Base-by-base conservation (phyloP, 2,329 filamentous ascomycete genomes). In the Dichotomopilus funicola region DNA sequence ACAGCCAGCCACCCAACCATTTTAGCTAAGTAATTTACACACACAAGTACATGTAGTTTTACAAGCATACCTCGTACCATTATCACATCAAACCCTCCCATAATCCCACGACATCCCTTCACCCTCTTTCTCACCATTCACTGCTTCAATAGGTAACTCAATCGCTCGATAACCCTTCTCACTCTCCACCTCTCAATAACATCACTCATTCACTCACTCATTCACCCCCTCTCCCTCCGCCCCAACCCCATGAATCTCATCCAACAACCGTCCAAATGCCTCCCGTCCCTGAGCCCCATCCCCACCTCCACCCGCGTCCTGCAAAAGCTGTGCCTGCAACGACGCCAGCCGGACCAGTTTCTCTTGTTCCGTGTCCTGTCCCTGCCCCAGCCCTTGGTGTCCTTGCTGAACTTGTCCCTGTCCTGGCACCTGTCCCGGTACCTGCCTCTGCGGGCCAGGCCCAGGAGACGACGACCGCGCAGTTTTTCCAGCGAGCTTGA, bases 401-500 rank as follows among this genome's bases (percentile, higher is more conserved):
- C 56, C 4, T 56, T 61, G 1, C 9, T 6, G 34, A 31, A 44
- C 43, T 13, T 42, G 36, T 27, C 19, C 19, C 19, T 27, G 19
- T 27, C n/a, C n/a, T n/a, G n/a, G n/a, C n/a, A n/a, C n/a, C n/a
- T n/a, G n/a, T n/a, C n/a, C n/a, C n/a, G n/a, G n/a, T n/a, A n/a
- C n/a, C n/a, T n/a, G n/a, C n/a, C n/a, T n/a, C n/a, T n/a, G n/a
- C n/a, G 19, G 19, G 19, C 19, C 19, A 27, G 19, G 19, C 19
- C 19, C 19, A 27, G 19, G 19, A 27, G 19, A 27, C 19, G 19
- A 2, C 3, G 19, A 27, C 19, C 19, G 19, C 6, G 6, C 54
- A n/a, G 11, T 11, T 10, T 43, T 42, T 4, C 82, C 78, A 2
- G 80, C 71, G 6, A 70, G 70, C 60, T 73, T 76, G 59, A 91